Base-by-base conservation (phyloP, 2,329 filamentous ascomycete species). In the Metarhizium brunneum region DNA sequence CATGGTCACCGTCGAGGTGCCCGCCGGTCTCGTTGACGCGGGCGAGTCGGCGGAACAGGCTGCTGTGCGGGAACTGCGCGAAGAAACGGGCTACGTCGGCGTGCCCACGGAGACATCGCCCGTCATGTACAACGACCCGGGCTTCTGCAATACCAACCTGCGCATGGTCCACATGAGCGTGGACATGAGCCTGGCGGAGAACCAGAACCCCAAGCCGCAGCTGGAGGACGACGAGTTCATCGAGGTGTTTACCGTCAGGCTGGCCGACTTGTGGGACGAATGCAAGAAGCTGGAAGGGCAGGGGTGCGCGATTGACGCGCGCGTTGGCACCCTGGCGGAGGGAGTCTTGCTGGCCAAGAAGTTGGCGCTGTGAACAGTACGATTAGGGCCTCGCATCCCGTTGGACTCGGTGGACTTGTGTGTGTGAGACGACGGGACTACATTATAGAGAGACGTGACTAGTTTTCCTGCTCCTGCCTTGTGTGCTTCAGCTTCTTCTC, bases 161-260 rank as follows among this genome's bases (percentile, higher is more conserved):
- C 77, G 79, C 54, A 85, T 87, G 79, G 83, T 92, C 14, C 87
- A 92, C 65, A 82, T 92, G 47, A 79, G 76, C 1, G 81, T 92
- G 59, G 87, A 92, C 68, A 82, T 88, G 77, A 77, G 73, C 4
- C 73, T 83, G 1, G 79, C 85, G 0, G 84, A 84, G 62, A 92
- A 92, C 66, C 80, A 85, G 66, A 76, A 87, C 54, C 83, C 82
- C 1, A 77, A 84, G 67, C 84, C 88, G 0, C 73, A 87, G 65
- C 76, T 92, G 6, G 88, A 92, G 66, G 88, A 91, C 30, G 86
- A 84, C 59, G 88, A 92, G 71, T 92, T 91, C 66, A 92, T 92
- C 64, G 87, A 92, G 67, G 85, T 85, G 38, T 92, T 92, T 64
- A 82, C 80, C 8, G 77, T 90, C 7, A 85, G 84, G 6, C 66